phyloP scores from a whole-genome alignment of 768 basidiomycete genomes.

The Pholiota molesta region DNA sequence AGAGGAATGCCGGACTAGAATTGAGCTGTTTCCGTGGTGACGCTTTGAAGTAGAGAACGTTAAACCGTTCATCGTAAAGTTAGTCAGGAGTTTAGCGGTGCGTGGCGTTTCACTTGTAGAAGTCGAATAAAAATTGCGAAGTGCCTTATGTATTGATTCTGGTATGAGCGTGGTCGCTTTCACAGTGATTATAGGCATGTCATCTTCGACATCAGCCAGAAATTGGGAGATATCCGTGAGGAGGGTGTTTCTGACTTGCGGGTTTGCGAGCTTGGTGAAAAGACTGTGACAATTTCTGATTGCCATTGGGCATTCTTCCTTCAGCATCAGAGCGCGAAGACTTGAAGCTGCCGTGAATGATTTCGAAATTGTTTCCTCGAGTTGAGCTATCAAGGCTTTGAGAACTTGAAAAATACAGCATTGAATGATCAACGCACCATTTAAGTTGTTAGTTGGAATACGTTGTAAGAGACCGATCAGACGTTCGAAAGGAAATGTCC shows the following conservation, averaged over 20 bases:
- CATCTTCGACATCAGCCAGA: background rate
- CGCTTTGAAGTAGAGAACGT: background rate
- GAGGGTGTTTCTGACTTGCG: background rate
- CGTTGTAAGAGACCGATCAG: conserved; percentile 13
- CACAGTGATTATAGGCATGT: background rate
- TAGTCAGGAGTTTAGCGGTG: background rate
- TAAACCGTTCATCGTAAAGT: background rate
- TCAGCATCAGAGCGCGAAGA: background rate
- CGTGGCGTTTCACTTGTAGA: background rate
- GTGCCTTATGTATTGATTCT: background rate
- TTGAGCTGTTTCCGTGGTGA: background rate
- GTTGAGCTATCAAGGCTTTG: background rate
- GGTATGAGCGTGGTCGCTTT: background rate
- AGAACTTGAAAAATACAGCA: background rate
- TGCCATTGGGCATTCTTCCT: background rate
- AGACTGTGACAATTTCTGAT: background rate
- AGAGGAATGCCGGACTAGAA: background rate
- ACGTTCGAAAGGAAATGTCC: conserved; percentile 14
- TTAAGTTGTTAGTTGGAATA: conserved; percentile 31
- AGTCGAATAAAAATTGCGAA: background rate
- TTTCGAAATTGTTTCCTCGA: background rate
- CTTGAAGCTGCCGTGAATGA: background rate
- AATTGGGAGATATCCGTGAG: background rate
- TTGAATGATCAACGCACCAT: background rate
- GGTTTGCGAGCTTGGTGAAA: background rate